These are phyloP conservation scores for Knoxdaviesia proteae DNA, from an alignment of 2,329 filamentous ascomycete species.

Conservation along the genomic window DNA sequence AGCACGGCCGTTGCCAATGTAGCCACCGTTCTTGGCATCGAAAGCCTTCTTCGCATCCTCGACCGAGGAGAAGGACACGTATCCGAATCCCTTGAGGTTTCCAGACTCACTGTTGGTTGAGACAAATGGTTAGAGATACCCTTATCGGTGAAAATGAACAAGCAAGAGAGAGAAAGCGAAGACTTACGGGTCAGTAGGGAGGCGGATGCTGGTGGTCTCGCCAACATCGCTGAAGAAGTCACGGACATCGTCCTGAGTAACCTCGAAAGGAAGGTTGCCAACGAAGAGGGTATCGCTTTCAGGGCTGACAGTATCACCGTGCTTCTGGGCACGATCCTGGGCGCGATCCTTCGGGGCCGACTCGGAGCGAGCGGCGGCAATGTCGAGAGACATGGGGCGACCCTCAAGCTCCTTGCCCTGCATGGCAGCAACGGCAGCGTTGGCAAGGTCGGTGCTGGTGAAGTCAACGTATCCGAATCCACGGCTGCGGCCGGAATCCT, in stretches of 20 bases:
- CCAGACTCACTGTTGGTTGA: slow-evolving; percentile 45
- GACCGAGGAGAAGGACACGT: slow-evolving; percentile 62
- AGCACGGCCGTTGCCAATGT: slow-evolving; percentile 41
- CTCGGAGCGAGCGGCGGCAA: slow-evolving; percentile 24
- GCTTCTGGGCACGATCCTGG: slow-evolving; percentile 42
- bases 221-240: slow-evolving; percentile 55
- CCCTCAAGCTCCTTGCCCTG: slow-evolving; percentile 54
- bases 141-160: slow-evolving; percentile 2
- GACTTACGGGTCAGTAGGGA: slow-evolving; percentile 62
- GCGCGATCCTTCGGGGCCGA: slow-evolving; percentile 37
- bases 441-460: slow-evolving; percentile 41
- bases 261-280: slow-evolving; percentile 74
- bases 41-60: slow-evolving; percentile 67
- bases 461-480: slow-evolving; percentile 93
- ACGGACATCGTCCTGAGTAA: slow-evolving; percentile 53
- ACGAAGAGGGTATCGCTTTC: slow-evolving; percentile 78
- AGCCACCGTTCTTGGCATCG: slow-evolving; percentile 44
- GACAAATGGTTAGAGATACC: slow-evolving; percentile 2
- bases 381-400: slow-evolving; percentile 60
- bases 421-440: slow-evolving; percentile 55
- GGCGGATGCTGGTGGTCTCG: slow-evolving; percentile 57
- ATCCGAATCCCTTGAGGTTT: slow-evolving; percentile 78
- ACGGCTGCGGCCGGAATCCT: slow-evolving; percentile 62
- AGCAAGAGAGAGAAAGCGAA: neutral
- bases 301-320: slow-evolving; percentile 60